Evolutionary conservation across 306 rosid species (phyloP), one percentile per base, ranked within the genome.

Genomic region (Prunus davidiana): DNA sequence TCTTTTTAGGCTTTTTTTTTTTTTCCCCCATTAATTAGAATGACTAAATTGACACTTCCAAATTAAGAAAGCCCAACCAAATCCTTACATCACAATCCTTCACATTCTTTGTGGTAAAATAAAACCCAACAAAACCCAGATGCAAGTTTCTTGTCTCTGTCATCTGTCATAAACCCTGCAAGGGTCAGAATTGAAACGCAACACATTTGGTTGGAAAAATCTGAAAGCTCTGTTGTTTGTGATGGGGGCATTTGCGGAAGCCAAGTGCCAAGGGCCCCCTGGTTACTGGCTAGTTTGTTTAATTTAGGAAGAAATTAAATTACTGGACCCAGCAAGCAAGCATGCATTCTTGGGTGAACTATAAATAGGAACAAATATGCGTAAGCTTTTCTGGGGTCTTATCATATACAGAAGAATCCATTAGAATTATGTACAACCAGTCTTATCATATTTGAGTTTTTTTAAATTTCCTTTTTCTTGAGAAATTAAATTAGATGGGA

Each of bases 161-260:
- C 74, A 8, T 28, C 25, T 51, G 16, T 28, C 10, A 69, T 27
- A 32, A 27, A 62, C 11, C 20, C 51, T 10, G 9, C 51, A 12
- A 47, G 51, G 8, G 41, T 34, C 66, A 12, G 12, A 38, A 27
- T 38, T 32, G 79, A 56, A 16, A 66, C 10, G 10, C 69, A 77
- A 2, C 28, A 47, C 60, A 50, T 22, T 27, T 16, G 28, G 25
- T 1, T 24, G 25, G 65, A 32, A 46, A 20, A 55, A 20, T 38
- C 30, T 58, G 69, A 51, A 74, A 58, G 68, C 69, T 43, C 45
- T n/a, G 57, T 28, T 68, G 76, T 82, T 82, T 82, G 71, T 49
- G 73, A 49, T 68, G 87, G 22, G 86, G 22, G 79, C 24, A 75
- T 6, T 69, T 71, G 58, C 28, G 50, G 75, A 50, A 52, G 20